These are phyloP conservation scores for Cronartium ribicola DNA, from an alignment of 1,284 basidiomycete genomes.

Conservation along the genomic window DNA sequence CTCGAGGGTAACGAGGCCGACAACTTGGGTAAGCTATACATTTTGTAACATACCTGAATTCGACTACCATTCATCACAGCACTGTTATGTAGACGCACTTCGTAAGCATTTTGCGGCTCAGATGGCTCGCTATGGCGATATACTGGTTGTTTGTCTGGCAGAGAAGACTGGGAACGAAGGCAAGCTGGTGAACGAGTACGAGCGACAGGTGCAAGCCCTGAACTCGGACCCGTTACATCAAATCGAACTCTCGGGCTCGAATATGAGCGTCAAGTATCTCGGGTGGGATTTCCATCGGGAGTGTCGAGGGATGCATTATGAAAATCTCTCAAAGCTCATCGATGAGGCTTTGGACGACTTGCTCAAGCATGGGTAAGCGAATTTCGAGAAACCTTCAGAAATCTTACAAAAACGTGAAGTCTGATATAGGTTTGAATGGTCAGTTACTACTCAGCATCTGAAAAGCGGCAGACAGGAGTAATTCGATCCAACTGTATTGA, in stretches of 20 bases:
- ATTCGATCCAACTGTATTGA: conserved; percentile 77
- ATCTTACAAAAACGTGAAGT: not conserved
- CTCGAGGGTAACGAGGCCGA: conserved; percentile 72
- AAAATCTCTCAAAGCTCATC: conserved; percentile 72
- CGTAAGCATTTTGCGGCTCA: conserved; percentile 19
- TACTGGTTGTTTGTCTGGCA: conserved; percentile 27
- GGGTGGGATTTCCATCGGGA: conserved; percentile 99
- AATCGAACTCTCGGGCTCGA: conserved; percentile 13
- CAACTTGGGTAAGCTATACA: conserved; percentile 55
- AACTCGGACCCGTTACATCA: not conserved
- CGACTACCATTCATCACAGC: not conserved
- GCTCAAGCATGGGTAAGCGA: conserved; percentile 64
- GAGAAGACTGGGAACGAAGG: conserved; percentile 33
- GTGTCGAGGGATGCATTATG: conserved; percentile 92
- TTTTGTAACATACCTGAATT: not conserved
- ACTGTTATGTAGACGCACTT: conserved; percentile 22
- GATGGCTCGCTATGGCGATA: conserved; percentile 11
- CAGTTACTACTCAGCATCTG: conserved; percentile 17
- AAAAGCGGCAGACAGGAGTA: conserved; percentile 42
- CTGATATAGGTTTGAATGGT: not conserved
- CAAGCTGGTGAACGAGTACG: conserved; percentile 23
- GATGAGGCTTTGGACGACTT: conserved; percentile 72
- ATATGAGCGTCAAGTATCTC: conserved; percentile 70
- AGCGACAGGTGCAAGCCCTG: conserved; percentile 8
- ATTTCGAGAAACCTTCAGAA: not conserved